Evolutionary conservation across 192 early-diverging fungal species (phyloP).

Genomic region (Backusella psychrophila): DNA sequence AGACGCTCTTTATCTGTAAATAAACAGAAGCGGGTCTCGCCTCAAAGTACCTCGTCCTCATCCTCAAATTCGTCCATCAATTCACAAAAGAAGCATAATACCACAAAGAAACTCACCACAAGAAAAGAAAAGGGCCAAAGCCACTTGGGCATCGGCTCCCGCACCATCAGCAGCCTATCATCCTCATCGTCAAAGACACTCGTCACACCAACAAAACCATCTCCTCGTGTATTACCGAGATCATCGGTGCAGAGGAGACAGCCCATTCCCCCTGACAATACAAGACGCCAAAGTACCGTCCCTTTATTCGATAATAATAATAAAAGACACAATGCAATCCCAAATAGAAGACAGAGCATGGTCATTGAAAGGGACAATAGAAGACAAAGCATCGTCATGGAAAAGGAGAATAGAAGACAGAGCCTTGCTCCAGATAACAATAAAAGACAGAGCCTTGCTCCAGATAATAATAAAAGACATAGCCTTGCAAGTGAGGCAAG

Average conservation of each 20-base stretch:
- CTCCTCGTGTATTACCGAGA: constrained; percentile 7
- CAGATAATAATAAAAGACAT: neutral
- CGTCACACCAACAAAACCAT: neutral
- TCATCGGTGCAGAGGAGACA: neutral
- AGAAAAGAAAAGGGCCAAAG: constrained; percentile 5
- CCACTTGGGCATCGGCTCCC: neutral
- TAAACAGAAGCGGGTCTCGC: neutral
- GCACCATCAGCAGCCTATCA: neutral
- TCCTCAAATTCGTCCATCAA: neutral
- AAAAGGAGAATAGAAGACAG: neutral
- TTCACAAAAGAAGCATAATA: neutral
- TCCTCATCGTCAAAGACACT: neutral
- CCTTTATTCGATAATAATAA: neutral
- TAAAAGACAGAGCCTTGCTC: neutral
- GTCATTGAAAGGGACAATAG: neutral
- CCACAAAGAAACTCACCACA: neutral
- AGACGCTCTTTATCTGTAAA: neutral
- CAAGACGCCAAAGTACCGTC: neutral
- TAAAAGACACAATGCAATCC: neutral
- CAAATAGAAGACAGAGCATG: neutral
- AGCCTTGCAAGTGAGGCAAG: neutral
- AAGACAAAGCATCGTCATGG: neutral
- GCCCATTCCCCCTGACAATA: neutral
- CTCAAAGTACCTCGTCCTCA: neutral
- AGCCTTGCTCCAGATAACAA: neutral